Evolutionary conservation across 2,329 filamentous ascomycete species (phyloP), one percentile per base, ranked within the genome.

Genomic region (Claviceps capensis): DNA sequence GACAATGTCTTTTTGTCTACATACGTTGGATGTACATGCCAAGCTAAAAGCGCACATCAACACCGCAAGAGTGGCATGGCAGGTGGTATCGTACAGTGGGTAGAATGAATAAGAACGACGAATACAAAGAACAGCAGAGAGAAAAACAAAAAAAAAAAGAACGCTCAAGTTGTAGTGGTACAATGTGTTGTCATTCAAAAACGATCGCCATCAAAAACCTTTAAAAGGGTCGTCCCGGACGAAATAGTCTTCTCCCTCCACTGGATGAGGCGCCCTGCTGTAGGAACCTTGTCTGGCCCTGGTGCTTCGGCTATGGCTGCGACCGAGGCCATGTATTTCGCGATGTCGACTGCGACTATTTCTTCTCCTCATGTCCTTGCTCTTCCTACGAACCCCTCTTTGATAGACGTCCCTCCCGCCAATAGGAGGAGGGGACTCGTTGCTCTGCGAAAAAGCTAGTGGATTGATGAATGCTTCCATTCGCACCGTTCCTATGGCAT

Each of bases 391-490:
- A 4, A 70, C 69, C 5, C 69, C 64, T 47, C 72, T 69, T 49
- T 70, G 67, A 36, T 30, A 26, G 55, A 72, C 68, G 55, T 79
- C 76, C 23, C 78, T 75, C 22, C 69, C 65, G 56, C 78, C 76
- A 2, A 44, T 14, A 51, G 75, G 70, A 0, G 71, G 68, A 0
- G 71, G 68, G 43, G 70, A 66, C 13, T 76, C 73, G 13, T 70
- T 68, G 50, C 74, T 69, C 30, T 70, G 69, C 2, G 69, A 69
- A 55, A 74, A 71, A 1, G 77, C 71, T 11, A 83, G 65, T 0
- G 81, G 81, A 59, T 74, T 81, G 58, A 98, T 94, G 65, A 97
- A 98, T 0, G 93, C 93, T 67, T 97, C 91, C 91, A 98, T 97
- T 30, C 93, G 82, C 47, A 97, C 82, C 2, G 90, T 97, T 1